Percentiles rank a stretch among this genome's conserved stretches.
These are phyloP conservation scores for Berkeleyomyces rouxiae DNA, from an alignment of 2,329 filamentous ascomycete species.

Conservation along the genomic window DNA sequence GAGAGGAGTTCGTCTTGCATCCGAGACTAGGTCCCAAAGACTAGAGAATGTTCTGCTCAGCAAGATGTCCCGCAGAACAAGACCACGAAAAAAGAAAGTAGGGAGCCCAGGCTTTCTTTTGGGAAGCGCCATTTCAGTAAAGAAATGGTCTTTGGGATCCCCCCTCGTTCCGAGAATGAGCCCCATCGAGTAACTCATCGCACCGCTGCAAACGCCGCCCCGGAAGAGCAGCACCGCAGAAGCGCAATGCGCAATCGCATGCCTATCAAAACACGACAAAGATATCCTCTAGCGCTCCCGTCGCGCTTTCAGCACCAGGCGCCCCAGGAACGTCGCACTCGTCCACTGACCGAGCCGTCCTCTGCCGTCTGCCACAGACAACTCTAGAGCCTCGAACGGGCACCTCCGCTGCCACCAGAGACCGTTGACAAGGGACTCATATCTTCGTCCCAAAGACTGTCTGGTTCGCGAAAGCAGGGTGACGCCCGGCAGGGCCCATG, in stretches of 20 bases:
- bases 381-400: background rate
- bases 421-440: slow-evolving; percentile 50
- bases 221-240: slow-evolving; percentile 11
- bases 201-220: slow-evolving; percentile 14
- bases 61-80: background rate
- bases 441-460: slow-evolving; percentile 52
- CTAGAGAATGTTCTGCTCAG: background rate
- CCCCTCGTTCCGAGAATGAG: slow-evolving; percentile 99
- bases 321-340: slow-evolving; percentile 13
- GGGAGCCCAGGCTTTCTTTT: background rate
- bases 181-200: slow-evolving; percentile 89
- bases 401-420: background rate
- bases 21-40: background rate
- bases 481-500: background rate
- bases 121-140: background rate
- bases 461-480: background rate
- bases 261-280: slow-evolving; percentile 93
- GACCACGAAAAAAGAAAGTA: background rate
- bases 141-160: slow-evolving; percentile 19
- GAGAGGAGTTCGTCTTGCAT: background rate
- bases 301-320: slow-evolving; percentile 18
- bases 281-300: slow-evolving; percentile 29
- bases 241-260: slow-evolving; percentile 74
- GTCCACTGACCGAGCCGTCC: slow-evolving; percentile 6
- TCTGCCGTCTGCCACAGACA: too few species aligned